Percentiles rank a stretch among this genome's conserved stretches.
These are phyloP conservation scores for Lichtheimia ornata DNA, from an alignment of 371 early-diverging fungal genomes.

Conservation along the genomic window DNA sequence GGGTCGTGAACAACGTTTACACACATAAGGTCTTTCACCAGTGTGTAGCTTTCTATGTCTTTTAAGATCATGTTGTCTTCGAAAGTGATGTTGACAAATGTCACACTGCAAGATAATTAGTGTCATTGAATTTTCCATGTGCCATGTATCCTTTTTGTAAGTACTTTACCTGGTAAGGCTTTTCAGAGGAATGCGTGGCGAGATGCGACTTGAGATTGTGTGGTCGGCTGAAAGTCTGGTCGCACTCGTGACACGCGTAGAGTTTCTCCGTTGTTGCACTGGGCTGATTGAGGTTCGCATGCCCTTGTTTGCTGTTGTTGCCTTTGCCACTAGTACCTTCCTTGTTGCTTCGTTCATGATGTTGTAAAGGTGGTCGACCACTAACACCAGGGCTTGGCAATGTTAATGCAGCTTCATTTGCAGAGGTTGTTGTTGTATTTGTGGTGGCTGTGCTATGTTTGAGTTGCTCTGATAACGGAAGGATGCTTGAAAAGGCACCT, in stretches of 20 bases:
- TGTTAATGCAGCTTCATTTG: not conserved
- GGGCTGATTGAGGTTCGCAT: slow-evolving; percentile 5
- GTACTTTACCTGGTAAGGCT: slow-evolving; percentile 42
- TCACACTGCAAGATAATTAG: slow-evolving; percentile 23
- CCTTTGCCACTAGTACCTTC: too few relatives aligned
- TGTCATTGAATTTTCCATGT: not conserved
- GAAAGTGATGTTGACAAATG: slow-evolving; percentile 45
- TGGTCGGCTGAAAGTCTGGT: slow-evolving; percentile 45
- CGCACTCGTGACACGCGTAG: slow-evolving; percentile 39
- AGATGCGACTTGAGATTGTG: slow-evolving; percentile 52
- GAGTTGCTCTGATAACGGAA: slow-evolving; percentile 5
- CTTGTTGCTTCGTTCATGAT: too few relatives aligned
- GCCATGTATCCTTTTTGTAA: slow-evolving; percentile 7
- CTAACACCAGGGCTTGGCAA: not conserved
- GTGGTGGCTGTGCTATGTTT: not conserved
- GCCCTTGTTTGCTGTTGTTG: not conserved
- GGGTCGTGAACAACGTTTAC: slow-evolving; percentile 55
- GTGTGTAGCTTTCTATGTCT: slow-evolving; percentile 65
- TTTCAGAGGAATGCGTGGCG: slow-evolving; percentile 46
- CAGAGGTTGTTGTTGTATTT: not conserved
- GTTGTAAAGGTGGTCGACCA: too few relatives aligned
- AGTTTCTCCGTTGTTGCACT: slow-evolving; percentile 18
- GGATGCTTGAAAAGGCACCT: slow-evolving; percentile 10
- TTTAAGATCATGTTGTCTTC: slow-evolving; percentile 66
- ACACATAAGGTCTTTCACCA: slow-evolving; percentile 62